phyloP scores from a whole-genome alignment of 2,329 filamentous ascomycete species.

The Colletotrichum higginsianum region DNA sequence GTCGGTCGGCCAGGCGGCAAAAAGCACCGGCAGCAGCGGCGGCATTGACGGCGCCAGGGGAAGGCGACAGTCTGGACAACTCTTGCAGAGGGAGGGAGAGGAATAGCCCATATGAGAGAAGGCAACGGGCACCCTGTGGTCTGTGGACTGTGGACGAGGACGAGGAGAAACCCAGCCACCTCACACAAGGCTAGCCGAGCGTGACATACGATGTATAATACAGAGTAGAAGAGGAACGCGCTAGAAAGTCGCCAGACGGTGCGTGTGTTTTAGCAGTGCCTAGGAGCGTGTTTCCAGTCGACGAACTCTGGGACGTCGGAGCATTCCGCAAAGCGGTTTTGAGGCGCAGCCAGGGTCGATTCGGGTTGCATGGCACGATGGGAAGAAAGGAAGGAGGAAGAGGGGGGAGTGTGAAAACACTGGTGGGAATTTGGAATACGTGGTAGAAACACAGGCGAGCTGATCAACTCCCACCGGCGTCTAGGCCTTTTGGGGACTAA shows the following conservation, averaged over 20 bases:
- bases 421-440: conserved; percentile 4
- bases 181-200: conserved; percentile 24
- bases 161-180: conserved; percentile 15
- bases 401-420: too few species aligned
- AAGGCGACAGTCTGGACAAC: too few species aligned
- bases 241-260: conserved; percentile 36
- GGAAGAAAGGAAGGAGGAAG: background rate
- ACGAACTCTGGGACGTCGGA: conserved; percentile 3
- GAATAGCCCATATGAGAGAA: background rate
- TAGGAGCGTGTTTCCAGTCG: conserved; percentile 13
- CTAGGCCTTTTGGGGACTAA: conserved; percentile 8
- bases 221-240: conserved; percentile 31
- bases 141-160: background rate
- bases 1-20: conserved; percentile 17
- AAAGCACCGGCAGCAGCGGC: conserved; percentile 15
- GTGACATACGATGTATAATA: background rate
- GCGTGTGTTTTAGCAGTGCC: conserved; percentile 5
- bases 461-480: conserved; percentile 8
- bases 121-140: conserved; percentile 31
- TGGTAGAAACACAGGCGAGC: background rate
- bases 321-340: background rate
- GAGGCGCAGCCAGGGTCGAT: conserved; percentile 25
- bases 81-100: background rate
- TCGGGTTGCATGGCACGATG: background rate
- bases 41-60: conserved; percentile 13